Conservation (phyloP, 1,139 yeast species). For the Diutina siamensis region DNA sequence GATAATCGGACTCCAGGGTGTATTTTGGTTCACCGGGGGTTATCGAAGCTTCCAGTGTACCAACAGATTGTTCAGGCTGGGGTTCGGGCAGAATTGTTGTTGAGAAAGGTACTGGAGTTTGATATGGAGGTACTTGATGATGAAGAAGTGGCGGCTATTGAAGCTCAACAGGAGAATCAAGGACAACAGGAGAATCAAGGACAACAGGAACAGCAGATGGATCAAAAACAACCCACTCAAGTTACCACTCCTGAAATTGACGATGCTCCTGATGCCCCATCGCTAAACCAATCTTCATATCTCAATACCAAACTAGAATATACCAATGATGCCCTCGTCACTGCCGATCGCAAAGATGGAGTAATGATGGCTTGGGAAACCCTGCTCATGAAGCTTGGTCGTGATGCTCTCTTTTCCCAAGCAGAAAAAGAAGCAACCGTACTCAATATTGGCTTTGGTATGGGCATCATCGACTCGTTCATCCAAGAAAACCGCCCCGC, state of each 20-base stretch:
- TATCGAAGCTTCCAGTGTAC: slow-evolving; percentile 33
- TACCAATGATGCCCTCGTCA: slow-evolving; percentile 58
- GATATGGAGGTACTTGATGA: slow-evolving; percentile 34
- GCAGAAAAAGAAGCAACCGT: slow-evolving; percentile 24
- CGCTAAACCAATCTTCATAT: slow-evolving; percentile 55
- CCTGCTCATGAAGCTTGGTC: slow-evolving; percentile 69
- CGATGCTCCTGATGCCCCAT: slow-evolving; percentile 34
- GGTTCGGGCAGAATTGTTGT: slow-evolving; percentile 73
- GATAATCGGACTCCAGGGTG: slow-evolving; percentile 73
- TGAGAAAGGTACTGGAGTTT: slow-evolving; percentile 59
- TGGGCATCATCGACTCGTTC: slow-evolving; percentile 87
- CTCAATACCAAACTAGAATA: slow-evolving; percentile 59
- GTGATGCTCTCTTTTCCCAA: slow-evolving; percentile 50
- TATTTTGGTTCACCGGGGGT: slow-evolving; percentile 40
- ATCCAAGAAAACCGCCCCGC: slow-evolving; percentile 52
- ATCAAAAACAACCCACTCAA: not conserved
- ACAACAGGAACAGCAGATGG: slow-evolving; percentile 7
- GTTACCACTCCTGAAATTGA: not conserved
- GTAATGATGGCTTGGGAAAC: slow-evolving; percentile 98
- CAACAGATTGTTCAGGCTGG: slow-evolving; percentile 71
- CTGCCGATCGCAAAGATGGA: slow-evolving; percentile 69
- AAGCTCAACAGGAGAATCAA: slow-evolving; percentile 2
- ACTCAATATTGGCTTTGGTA: slow-evolving; percentile 86
- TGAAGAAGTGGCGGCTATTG: slow-evolving; percentile 19
- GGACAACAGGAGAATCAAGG: slow-evolving; percentile 5